Percentiles rank a stretch among this genome's conserved stretches.
phyloP scores from a whole-genome alignment of 2,329 filamentous ascomycete species.

The Cylindrodendrum hubeiense region DNA sequence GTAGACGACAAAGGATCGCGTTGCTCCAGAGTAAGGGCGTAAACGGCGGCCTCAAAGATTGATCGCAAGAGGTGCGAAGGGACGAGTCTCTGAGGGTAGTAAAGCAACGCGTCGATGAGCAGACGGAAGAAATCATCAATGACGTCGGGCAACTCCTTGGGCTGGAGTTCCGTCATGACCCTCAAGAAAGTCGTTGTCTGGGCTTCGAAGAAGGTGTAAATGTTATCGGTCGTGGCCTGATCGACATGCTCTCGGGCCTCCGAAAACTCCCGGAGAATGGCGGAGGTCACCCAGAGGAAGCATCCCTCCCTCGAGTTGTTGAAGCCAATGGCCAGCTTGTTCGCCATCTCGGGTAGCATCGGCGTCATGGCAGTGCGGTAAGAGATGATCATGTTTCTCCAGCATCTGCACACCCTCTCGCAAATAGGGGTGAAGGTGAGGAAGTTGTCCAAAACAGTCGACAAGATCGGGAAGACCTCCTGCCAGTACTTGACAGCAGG shows the following conservation, averaged over 20 bases:
- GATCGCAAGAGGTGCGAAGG: slow-evolving; percentile 82
- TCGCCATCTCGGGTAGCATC: slow-evolving; percentile 85
- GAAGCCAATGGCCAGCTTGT: slow-evolving; percentile 89
- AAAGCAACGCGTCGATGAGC: slow-evolving; percentile 90
- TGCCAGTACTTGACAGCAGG: slow-evolving; percentile 97
- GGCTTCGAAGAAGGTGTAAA: slow-evolving; percentile 95
- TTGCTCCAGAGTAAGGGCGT: slow-evolving; percentile 89
- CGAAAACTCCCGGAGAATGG: slow-evolving; percentile 94
- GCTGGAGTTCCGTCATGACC: slow-evolving; percentile 86
- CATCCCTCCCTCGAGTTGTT: slow-evolving; percentile 89
- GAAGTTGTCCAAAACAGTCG: slow-evolving; percentile 90
- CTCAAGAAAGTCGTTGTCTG: slow-evolving; percentile 92
- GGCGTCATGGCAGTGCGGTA: slow-evolving; percentile 92
- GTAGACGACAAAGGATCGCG: slow-evolving; percentile 91
- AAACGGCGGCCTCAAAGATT: slow-evolving; percentile 89
- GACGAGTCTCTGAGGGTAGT: slow-evolving; percentile 88
- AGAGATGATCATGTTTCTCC: slow-evolving; percentile 96
- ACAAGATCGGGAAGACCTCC: slow-evolving; percentile 89
- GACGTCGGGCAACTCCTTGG: slow-evolving; percentile 80
- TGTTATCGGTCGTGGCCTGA: slow-evolving; percentile 82
- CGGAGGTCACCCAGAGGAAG: slow-evolving; percentile 98
- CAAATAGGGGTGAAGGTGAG: slow-evolving; percentile 88
- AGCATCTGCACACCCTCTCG: slow-evolving; percentile 93
- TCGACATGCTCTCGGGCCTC: slow-evolving; percentile 90
- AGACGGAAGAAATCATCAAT: slow-evolving; percentile 98